Base-by-base conservation (phyloP, 108 stramenopile genomes). In the Nannochloropsis gaditana region DNA sequence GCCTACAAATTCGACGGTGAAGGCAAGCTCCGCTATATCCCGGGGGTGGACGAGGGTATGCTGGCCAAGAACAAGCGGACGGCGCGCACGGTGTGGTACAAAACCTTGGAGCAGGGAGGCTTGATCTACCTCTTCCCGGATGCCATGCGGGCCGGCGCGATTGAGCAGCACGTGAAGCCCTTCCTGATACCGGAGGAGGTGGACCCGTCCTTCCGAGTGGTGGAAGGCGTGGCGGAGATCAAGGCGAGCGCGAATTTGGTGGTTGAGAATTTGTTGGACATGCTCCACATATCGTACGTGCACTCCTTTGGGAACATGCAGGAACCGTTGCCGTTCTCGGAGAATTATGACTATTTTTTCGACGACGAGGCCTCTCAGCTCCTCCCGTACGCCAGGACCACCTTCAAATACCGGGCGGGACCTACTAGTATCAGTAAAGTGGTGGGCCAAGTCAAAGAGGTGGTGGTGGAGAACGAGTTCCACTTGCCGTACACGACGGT, bases 241-340 rank as follows among this genome's bases (percentile, higher is more conserved):
- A 45, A 44, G 81, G 88, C 81, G 17, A 80, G 81, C 11, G 88
- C 81, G 45, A 84, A 82, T 43, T 50, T 84, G 59, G 84, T 44
- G 82, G 73, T 88, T 81, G 88, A 88, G 88, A 88, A 88, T 80
- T n/a, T 85, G 88, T 82, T 88, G 44, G 88, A 88, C 59, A 79
- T 88, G 45, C 85, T 88, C 15, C 88, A 88, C 84, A 88, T 88
- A 44, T 85, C 85, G 41, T 88, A 85, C 82, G 88, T 88, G 21
- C 88, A 88, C 85, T 21, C n/a, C 82, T 88, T 88, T 82, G 88
- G 88, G 41, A 88, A 88, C 84, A 41, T 79, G 84, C 84, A 88
- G 81, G 73, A 84, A 73, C 88, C 88, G 42, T 44, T 85, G 41
- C 88, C 88, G 6, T 85, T 85, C 81, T 50, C 21, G 59, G 85